Percentiles rank a stretch among this genome's conserved stretches.
These are phyloP conservation scores for Fusarium gaditjirri DNA, from an alignment of 2,329 filamentous ascomycete genomes.

Conservation along the genomic window DNA sequence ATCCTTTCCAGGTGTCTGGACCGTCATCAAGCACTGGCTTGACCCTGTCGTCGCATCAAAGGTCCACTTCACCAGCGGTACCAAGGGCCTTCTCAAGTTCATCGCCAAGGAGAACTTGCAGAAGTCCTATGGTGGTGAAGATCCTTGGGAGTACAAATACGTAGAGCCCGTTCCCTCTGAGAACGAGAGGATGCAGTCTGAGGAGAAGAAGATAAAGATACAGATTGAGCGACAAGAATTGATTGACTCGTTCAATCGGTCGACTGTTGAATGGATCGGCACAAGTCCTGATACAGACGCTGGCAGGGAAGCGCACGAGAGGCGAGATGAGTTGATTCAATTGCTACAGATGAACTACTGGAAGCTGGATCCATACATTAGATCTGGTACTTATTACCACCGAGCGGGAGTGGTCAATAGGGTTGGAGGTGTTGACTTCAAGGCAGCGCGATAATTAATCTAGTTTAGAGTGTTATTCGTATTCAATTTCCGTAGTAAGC, in stretches of 20 bases:
- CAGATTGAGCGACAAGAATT: constrained; percentile 62
- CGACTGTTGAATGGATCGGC: constrained; percentile 28
- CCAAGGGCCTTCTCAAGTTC: constrained; percentile 70
- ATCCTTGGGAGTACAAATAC: constrained; percentile 74
- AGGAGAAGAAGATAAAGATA: constrained; percentile 57
- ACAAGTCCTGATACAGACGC: background rate
- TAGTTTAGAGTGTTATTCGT: background rate
- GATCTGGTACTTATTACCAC: constrained; percentile 55
- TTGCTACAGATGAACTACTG: constrained; percentile 72
- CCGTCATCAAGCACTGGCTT: constrained; percentile 78
- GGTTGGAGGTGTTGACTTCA: constrained; percentile 33
- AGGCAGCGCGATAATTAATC: constrained; percentile 29
- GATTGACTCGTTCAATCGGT: constrained; percentile 64
- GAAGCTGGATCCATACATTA: constrained; percentile 74
- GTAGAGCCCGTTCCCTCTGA: constrained; percentile 68
- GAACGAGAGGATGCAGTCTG: constrained; percentile 57
- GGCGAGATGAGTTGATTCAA: constrained; percentile 61
- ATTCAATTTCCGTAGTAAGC: background rate
- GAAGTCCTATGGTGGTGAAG: constrained; percentile 73
- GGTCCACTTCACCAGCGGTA: constrained; percentile 74
- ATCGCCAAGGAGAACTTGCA: constrained; percentile 66
- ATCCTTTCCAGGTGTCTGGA: constrained; percentile 56
- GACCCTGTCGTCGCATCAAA: constrained; percentile 80
- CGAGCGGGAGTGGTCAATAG: constrained; percentile 29
- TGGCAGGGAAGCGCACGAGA: constrained; percentile 10